phyloP scores from a whole-genome alignment of 108 stramenopile genomes.

The Bacterosira constricta region DNA sequence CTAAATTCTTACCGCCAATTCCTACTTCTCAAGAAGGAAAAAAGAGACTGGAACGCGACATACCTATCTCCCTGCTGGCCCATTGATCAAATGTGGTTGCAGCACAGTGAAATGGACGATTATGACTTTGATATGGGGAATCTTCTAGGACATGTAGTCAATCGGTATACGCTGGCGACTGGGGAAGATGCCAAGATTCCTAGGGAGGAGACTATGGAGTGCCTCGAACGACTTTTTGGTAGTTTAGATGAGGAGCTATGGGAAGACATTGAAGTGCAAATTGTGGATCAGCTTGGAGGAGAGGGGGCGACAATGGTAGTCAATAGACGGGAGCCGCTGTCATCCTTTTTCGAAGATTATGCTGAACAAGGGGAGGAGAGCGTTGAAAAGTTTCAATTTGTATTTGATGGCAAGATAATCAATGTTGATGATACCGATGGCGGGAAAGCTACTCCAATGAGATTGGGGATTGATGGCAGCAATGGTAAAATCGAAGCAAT shows the following conservation, averaged over 20 bases:
- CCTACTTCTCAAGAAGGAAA: conserved; percentile 72
- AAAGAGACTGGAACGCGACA: conserved; percentile 64
- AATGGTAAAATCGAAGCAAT: not conserved
- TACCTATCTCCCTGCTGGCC: conserved; percentile 61
- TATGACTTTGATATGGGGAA: conserved; percentile 64
- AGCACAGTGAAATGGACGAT: conserved; percentile 64
- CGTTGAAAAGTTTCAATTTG: conserved; percentile 14
- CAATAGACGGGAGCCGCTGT: conserved; percentile 18
- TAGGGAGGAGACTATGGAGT: conserved; percentile 54
- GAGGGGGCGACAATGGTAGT: not conserved
- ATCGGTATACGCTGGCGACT: conserved; percentile 41
- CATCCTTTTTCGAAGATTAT: not conserved
- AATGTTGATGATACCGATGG: not conserved
- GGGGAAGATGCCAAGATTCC: conserved; percentile 23
- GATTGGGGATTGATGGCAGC: not conserved
- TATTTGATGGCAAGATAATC: not conserved
- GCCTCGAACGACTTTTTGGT: conserved; percentile 59
- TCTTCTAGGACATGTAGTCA: conserved; percentile 65
- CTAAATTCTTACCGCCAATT: conserved; percentile 74
- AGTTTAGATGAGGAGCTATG: conserved; percentile 68
- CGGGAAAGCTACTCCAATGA: not conserved
- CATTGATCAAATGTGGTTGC: conserved; percentile 73
- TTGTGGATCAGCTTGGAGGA: conserved; percentile 14
- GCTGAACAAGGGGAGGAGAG: not conserved
- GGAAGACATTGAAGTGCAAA: conserved; percentile 10